Percentiles rank a stretch among this genome's conserved stretches.
phyloP scores from a whole-genome alignment of 345 rosid genomes.

The Murraya koenigii region DNA sequence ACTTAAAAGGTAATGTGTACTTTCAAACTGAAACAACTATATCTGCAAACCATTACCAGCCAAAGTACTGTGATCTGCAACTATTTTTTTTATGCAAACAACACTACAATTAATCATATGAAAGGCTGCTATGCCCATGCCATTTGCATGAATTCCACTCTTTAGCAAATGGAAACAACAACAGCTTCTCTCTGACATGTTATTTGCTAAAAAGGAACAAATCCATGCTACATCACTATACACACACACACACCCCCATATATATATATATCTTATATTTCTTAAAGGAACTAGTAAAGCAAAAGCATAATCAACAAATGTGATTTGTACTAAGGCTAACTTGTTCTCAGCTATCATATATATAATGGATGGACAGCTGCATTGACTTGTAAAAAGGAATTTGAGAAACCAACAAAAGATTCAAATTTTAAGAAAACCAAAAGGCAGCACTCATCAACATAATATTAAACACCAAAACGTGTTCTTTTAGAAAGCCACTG shows the following conservation, averaged over 20 bases:
- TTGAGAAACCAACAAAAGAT: background rate
- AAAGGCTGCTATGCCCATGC: conserved; percentile 36
- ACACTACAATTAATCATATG: conserved; percentile 1
- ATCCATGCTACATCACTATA: background rate
- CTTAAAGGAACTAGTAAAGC: conserved; percentile 13
- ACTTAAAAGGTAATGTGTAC: conserved; percentile 36
- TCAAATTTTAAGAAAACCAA: conserved; percentile 3
- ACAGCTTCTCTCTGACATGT: conserved; percentile 25
- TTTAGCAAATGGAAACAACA: conserved; percentile 22
- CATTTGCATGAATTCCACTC: conserved; percentile 21
- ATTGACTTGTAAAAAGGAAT: conserved; percentile 1
- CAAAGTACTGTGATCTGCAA: conserved; percentile 8
- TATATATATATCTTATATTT: background rate
- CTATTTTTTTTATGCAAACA: conserved; percentile 8
- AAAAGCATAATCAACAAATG: conserved; percentile 21
- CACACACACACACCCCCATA: no score
- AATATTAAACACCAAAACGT: conserved; percentile 11
- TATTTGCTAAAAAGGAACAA: background rate
- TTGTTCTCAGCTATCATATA: background rate
- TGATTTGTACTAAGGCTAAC: conserved; percentile 12
- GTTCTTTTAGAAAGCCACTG: conserved; percentile 10
- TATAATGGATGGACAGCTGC: conserved; percentile 8
- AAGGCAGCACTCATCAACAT: conserved; percentile 7
- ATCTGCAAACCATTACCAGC: conserved; percentile 27
- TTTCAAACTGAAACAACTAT: conserved; percentile 30